Base-by-base conservation (phyloP, 257 asterid genomes). In the Gentiana straminea region DNA sequence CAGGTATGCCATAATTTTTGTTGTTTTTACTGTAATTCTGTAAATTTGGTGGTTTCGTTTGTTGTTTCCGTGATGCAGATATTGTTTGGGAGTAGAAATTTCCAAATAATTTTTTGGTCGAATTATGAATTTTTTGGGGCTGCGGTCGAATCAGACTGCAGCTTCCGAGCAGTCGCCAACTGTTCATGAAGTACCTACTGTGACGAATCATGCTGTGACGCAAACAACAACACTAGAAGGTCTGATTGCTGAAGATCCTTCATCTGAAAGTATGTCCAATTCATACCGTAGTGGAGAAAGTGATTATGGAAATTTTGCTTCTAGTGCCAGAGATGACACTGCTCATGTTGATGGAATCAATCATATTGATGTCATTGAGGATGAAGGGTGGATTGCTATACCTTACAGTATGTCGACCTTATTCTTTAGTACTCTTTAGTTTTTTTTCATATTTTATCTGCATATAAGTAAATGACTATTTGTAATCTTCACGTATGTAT, bases 121-220 rank as follows among this genome's bases (percentile, higher is more conserved):
- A 66, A 83, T 55, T 57, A 92, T 92, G 99, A 86, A 92, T 67
- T 89, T 92, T 70, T 63, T 88, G 81, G 79, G 78, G 88, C 81
- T 79, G 92, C 82, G 97, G 84, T 79, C 94, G 50, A 76, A 72
- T 77, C 97, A 77, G 83, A 64, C 74, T 74, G 77, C 88, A 74
- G 79, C 80, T 68, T 78, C 67, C 50, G 84, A 70, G 70, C 78
- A 63, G 54, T 76, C 67, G 55, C 52, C 91, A 55, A 75, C 71
- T 58, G 9, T 10, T 5, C 76, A 76, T 63, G 94, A 77, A 73
- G 63, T 70, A 61, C 83, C 54, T 57, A 64, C 32, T 32, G 86
- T 69, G 65, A 54, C 54, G 41, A 70, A 65, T 67, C 65, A 63
- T 61, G 78, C 44, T 61, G 4, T 86, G 5, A 76, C 75, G 72